Percentiles rank a stretch among this genome's conserved stretches.
These are phyloP conservation scores for Grosmannia huntii DNA, from an alignment of 2,329 filamentous ascomycete species.

Conservation along the genomic window DNA sequence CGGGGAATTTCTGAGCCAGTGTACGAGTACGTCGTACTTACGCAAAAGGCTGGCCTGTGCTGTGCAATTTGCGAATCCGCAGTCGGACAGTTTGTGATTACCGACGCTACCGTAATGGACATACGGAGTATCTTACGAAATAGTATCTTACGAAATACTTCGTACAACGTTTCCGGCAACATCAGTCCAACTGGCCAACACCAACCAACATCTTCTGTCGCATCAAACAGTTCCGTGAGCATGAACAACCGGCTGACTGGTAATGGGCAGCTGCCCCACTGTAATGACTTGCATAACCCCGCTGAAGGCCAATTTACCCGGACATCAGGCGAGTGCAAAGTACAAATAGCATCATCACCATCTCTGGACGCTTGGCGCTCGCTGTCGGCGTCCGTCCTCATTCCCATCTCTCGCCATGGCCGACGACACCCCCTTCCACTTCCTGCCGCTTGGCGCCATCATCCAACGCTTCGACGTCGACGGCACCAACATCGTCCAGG, in stretches of 20 bases:
- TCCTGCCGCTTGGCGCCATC: slow-evolving; percentile 65
- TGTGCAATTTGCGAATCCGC: no score
- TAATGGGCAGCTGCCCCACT: neutral
- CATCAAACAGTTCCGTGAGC: neutral
- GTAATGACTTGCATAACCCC: neutral
- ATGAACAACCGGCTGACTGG: neutral
- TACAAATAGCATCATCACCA: neutral
- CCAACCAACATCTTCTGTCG: no score
- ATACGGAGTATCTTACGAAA: no score
- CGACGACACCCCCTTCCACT: slow-evolving; percentile 37
- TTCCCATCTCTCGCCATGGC: neutral
- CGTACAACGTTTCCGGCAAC: no score
- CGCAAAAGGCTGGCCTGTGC: no score
- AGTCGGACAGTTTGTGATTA: no score
- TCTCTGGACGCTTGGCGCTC: no score
- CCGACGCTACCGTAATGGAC: no score
- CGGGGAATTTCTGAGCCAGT: no score
- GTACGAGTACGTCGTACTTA: no score
- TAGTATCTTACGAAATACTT: no score
- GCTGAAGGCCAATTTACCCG: neutral
- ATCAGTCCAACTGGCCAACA: no score
- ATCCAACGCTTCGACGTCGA: slow-evolving; percentile 70
- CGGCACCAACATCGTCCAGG: slow-evolving; percentile 76
- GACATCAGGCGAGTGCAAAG: neutral
- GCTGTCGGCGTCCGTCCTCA: neutral